A percentile compares a stretch with the other conserved stretches of the same genome.
Evolutionary conservation across 352 stramenopile species (phyloP).

Genomic region (Plasmopara viticola): DNA sequence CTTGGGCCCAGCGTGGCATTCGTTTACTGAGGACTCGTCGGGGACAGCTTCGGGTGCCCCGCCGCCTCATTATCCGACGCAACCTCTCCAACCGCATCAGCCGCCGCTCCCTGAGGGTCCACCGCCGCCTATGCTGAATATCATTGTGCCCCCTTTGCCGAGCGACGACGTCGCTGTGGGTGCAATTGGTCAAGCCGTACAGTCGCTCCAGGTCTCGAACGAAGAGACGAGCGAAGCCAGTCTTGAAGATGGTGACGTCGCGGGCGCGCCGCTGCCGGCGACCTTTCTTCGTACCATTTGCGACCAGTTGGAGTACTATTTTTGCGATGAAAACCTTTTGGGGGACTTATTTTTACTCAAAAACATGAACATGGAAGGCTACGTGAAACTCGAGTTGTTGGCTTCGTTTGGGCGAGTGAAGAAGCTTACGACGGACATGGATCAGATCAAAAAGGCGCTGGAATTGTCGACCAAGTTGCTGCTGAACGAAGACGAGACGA

Average conservation of each 20-base stretch:
- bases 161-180: conserved; percentile 38
- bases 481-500: conserved; percentile 73
- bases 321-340: conserved; percentile 84
- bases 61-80: conserved; percentile 17
- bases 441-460: conserved; percentile 75
- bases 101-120: conserved; percentile 32
- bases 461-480: conserved; percentile 83
- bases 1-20: conserved; percentile 50
- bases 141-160: conserved; percentile 31
- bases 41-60: conserved; percentile 18
- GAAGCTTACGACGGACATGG: conserved; percentile 80
- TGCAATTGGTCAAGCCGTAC: conserved; percentile 58
- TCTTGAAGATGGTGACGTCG: conserved; percentile 10
- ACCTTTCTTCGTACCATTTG: conserved; percentile 84
- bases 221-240: conserved; percentile 38
- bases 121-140: conserved; percentile 41
- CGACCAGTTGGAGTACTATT: conserved; percentile 86
- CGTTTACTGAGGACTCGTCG: conserved; percentile 42
- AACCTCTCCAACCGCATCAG: conserved; percentile 18
- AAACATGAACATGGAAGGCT: conserved; percentile 87
- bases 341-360: conserved; percentile 82
- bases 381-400: conserved; percentile 80
- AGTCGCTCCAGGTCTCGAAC: conserved; percentile 44
- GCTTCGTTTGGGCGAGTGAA: conserved; percentile 82
- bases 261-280: conserved; percentile 46